A percentile compares a stretch with the other conserved stretches of the same genome.
Conservation (phyloP, 192 early-diverging fungal species). For the Pilobolus umbonatus region DNA sequence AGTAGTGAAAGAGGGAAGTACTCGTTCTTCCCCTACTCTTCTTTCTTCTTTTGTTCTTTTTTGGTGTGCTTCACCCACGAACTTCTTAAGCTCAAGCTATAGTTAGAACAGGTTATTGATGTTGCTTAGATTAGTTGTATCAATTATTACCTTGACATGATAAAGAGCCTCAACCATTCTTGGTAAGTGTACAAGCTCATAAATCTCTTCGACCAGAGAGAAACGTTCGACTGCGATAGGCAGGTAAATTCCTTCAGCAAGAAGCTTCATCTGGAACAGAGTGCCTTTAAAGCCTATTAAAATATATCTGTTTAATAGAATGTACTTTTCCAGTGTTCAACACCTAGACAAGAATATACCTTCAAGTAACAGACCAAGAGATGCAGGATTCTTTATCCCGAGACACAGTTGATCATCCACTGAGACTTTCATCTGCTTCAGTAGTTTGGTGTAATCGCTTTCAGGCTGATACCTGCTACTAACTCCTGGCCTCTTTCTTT, state of each 20-base stretch:
- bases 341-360: background rate
- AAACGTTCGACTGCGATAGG: background rate
- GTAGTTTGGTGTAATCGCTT: background rate
- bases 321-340: background rate
- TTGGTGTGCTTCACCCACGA: background rate
- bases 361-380: conserved; percentile 1
- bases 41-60: background rate
- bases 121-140: background rate
- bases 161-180: background rate
- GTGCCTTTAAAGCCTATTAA: conserved; percentile 2
- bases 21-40: background rate
- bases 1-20: background rate
- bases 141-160: background rate
- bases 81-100: background rate
- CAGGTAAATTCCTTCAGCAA: background rate
- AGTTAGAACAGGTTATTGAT: background rate
- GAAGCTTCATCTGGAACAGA: background rate
- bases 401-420: background rate
- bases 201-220: background rate
- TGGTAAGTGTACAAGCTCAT: background rate
- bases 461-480: background rate
- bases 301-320: conserved; percentile 4
- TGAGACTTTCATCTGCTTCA: conserved; percentile 4
- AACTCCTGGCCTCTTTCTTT: background rate
- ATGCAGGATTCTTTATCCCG: background rate